phyloP scores from a whole-genome alignment of 2,329 filamentous ascomycete species.

The Knoxdaviesia proteae region DNA sequence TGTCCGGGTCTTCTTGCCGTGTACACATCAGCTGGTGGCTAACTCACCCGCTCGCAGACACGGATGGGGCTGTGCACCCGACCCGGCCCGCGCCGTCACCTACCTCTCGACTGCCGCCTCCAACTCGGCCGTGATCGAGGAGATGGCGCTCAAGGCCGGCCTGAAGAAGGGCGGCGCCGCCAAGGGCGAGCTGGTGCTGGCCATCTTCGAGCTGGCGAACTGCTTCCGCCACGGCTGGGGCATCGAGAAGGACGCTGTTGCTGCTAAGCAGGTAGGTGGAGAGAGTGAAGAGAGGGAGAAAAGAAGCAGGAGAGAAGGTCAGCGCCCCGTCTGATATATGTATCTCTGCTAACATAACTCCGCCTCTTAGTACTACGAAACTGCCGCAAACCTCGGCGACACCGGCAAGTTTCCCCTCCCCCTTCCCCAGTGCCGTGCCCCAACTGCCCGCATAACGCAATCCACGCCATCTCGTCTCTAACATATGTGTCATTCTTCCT shows the following conservation, averaged over 20 bases:
- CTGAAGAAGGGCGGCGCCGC: constrained; percentile 84
- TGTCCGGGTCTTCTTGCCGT: neutral
- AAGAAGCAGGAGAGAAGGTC: constrained; percentile 4
- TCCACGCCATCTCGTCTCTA: no score
- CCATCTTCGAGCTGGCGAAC: constrained; percentile 87
- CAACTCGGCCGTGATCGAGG: constrained; percentile 75
- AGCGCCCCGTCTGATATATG: no score
- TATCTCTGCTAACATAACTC: constrained; percentile 10
- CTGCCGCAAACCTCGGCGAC: constrained; percentile 87
- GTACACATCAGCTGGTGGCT: neutral
- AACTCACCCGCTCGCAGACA: constrained; percentile 35
- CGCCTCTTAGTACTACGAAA: constrained; percentile 68
- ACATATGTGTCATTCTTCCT: neutral
- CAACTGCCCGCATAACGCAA: no score
- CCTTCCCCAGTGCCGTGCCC: no score
- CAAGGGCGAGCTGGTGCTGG: constrained; percentile 88
- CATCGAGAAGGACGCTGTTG: constrained; percentile 63
- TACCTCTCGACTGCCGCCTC: constrained; percentile 78
- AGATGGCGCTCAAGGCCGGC: constrained; percentile 64
- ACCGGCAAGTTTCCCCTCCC: constrained; percentile 31
- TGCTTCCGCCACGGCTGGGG: constrained; percentile 93
- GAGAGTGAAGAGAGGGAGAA: constrained; percentile 5
- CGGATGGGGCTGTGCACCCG: constrained; percentile 69
- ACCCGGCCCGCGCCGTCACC: constrained; percentile 53
- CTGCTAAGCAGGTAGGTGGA: constrained; percentile 44